Percentiles rank a stretch among this genome's conserved stretches.
These are phyloP conservation scores for Kodamaea jinghongensis DNA, from an alignment of 805 yeast genomes.

Conservation along the genomic window DNA sequence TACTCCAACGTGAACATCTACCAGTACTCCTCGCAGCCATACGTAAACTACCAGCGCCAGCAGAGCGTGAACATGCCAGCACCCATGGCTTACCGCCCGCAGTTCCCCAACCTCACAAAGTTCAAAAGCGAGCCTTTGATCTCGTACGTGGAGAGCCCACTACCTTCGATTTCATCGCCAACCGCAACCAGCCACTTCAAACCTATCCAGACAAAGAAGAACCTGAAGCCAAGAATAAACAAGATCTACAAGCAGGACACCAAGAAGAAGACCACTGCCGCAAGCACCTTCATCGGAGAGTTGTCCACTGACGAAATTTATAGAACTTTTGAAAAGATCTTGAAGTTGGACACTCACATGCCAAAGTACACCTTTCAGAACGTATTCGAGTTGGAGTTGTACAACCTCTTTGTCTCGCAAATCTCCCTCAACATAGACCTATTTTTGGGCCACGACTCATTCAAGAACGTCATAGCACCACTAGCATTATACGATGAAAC, in stretches of 20 bases:
- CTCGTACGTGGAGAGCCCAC: too few relatives aligned
- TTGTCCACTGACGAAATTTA: slow-evolving; percentile 23
- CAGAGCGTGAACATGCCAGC: too few relatives aligned
- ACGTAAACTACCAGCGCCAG: background rate
- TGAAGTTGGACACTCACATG: slow-evolving; percentile 16
- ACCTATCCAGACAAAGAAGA: slow-evolving; percentile 37
- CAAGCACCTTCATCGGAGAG: slow-evolving; percentile 17
- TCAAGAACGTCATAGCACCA: slow-evolving; percentile 31
- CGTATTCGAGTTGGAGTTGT: slow-evolving; percentile 17
- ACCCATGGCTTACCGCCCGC: slow-evolving; percentile 2
- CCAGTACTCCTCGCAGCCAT: slow-evolving; percentile 6
- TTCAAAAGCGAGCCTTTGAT: slow-evolving; percentile 14
- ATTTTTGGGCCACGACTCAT: slow-evolving; percentile 28
- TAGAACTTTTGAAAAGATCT: slow-evolving; percentile 20
- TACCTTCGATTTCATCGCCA: slow-evolving; percentile 4
- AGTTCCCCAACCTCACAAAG: slow-evolving; percentile 4
- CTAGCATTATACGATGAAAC: slow-evolving; percentile 39
- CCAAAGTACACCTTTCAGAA: background rate
- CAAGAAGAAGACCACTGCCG: background rate
- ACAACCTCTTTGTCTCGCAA: slow-evolving; percentile 32
- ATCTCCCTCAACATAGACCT: slow-evolving; percentile 31
- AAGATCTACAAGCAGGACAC: slow-evolving; percentile 20
- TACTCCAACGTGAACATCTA: background rate
- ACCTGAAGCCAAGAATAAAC: slow-evolving; percentile 37
- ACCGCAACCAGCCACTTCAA: slow-evolving; percentile 20